Base-by-base conservation (phyloP, 2,329 filamentous ascomycete genomes). In the Alternaria dauci region DNA sequence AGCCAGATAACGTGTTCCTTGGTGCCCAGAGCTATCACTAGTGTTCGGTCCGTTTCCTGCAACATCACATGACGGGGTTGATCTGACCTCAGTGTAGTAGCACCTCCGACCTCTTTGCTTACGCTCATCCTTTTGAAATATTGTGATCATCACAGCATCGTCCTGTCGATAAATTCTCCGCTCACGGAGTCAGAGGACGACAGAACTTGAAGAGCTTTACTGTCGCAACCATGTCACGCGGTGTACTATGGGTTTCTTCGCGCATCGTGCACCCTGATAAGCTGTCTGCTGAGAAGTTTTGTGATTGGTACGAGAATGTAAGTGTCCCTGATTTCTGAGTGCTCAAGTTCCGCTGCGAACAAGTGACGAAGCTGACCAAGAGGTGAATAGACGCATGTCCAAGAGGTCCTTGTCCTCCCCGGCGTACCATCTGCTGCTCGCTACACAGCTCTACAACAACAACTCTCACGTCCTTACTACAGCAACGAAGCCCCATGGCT, bases 231-330 rank as follows among this genome's bases (percentile, higher is more conserved):
- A 74, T 75, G 69, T 28, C 66, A 14, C 62, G 61, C 39, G 74
- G 71, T 55, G 42, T 75, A 42, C 52, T 77, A n/a, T 75, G 67
- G 67, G 71, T 74, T 2, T 64, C 70, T 8, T 76, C 70, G 2
- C 66, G 63, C 12, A 62, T 69, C 5, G 52, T 59, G 36, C 20
- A 55, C 34, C 46, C 43, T 1, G 47, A 56, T 0, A 25, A 25
- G 3, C 59, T 74, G 3, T 58, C 62, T 9, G 42, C 51, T 0
- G 52, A 65, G 14, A 59, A 59, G n/a, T 70, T 74, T 41, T 65
- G 60, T 44, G 41, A 57, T 12, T 75, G 73, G 74, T 76, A 76
- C 61, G 75, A 74, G 51, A 68, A 72, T 59, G 61, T 64, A 54
- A 18, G 42, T 52, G 25, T 20, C 7, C 7, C 28, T 25, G 28